Percentiles rank a stretch among this genome's conserved stretches.
phyloP scores from a whole-genome alignment of 495 filamentous ascomycete genomes.

The Trichoderma reesei region DNA sequence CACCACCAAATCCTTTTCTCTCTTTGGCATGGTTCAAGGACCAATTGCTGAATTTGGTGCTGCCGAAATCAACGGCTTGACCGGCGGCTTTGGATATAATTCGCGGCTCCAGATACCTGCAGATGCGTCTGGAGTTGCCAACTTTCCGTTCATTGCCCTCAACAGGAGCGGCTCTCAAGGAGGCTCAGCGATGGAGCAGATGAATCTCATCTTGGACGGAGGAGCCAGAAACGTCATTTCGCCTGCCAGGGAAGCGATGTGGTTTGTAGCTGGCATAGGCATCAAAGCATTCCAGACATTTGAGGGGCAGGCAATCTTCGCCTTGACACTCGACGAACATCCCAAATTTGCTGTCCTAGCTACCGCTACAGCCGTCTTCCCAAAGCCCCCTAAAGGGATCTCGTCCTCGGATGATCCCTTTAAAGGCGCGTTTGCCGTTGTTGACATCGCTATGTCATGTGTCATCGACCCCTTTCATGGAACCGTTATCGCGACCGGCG shows the following conservation, averaged over 20 bases:
- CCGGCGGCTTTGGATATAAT: neutral
- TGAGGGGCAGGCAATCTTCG: neutral
- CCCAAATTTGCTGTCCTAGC: neutral
- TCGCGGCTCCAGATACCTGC: neutral
- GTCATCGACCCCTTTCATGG: neutral
- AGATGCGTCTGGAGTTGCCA: too few relatives aligned
- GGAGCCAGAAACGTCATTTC: neutral
- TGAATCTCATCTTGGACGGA: neutral
- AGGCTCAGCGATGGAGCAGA: neutral
- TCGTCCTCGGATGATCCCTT: neutral
- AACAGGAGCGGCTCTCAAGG: neutral
- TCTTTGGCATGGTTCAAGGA: neutral
- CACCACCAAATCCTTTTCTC: neutral
- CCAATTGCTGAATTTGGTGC: neutral
- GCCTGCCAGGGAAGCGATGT: neutral
- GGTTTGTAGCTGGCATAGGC: neutral
- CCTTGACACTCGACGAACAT: neutral
- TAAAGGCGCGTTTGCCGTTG: neutral
- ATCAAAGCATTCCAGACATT: neutral
- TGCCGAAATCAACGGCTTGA: neutral
- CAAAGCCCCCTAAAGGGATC: neutral
- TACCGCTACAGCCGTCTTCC: neutral
- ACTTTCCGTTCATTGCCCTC: neutral
- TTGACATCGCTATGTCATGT: neutral
- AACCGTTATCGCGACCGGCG: neutral